Base-by-base conservation (phyloP, 1,284 basidiomycete species). In the Xanthoconium separans region DNA sequence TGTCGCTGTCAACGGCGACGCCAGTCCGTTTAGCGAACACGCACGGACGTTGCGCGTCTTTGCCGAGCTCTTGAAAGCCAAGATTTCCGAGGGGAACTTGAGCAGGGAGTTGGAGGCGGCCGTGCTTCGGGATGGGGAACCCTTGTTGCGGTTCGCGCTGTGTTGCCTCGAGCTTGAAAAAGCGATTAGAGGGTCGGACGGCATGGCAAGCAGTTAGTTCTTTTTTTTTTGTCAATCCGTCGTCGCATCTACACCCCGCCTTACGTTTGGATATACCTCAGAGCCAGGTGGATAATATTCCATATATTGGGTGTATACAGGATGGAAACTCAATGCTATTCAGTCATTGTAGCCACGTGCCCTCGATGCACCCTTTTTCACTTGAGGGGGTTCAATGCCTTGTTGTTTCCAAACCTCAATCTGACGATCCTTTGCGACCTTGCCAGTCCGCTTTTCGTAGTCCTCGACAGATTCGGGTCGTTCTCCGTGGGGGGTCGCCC, bases 401-500 rank as follows among this genome's bases (percentile, higher is more conserved):
- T 81, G 78, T 66, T 82, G 74, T 66, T 77, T 80, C 83, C 82
- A 87, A 47, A 87, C 74, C 61, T 82, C 85, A 31, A 82, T 55
- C 70, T 86, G 84, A 41, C 83, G 74, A 68, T 89, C 86, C 59
- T 82, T 82, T 1, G 85, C 85, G 43, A 73, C 63, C 65, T 83
- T 84, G n/a, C 86, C 85, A 0, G 77, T 80, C 60, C 76, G 65
- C 44, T 69, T 69, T 71, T 92, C 89, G 65, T 90, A 92, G 44
- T 84, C 85, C 40, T 75, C 80, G n/a, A 92, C 91, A 0, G 85
- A 89, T 20, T 78, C 75, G 2, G 91, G 91, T 54, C 78, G 79
- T 70, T 93, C 89, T 24, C 83, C 91, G 59, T 87, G 88, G 46
- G 90, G 90, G 3, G 91, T 93, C n/a, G 85, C 85, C 47, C 91